phyloP scores from a whole-genome alignment of 805 yeast species.

The Saccharomyces eubayanus region DNA sequence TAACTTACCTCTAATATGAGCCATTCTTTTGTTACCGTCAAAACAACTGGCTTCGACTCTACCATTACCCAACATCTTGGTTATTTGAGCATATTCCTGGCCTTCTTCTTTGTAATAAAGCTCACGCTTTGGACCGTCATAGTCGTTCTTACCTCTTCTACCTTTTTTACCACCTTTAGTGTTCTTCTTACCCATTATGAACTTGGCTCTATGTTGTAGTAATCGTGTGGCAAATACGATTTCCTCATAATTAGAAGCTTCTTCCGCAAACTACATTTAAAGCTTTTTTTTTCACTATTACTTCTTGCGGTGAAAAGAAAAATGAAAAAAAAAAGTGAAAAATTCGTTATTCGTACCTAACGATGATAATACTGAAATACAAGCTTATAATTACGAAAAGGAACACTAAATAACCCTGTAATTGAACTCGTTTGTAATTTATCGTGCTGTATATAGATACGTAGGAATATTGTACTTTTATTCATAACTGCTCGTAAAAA shows the following conservation, averaged over 20 bases:
- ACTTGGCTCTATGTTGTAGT: background rate
- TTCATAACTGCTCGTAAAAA: background rate
- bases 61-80: slow-evolving; percentile 97
- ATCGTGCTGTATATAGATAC: background rate
- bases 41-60: slow-evolving; percentile 92
- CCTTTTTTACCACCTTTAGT: slow-evolving; percentile 78
- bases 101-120: slow-evolving; percentile 87
- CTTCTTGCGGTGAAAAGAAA: background rate
- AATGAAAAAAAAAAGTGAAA: slow-evolving; percentile 1
- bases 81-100: slow-evolving; percentile 97
- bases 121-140: slow-evolving; percentile 88
- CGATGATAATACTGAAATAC: slow-evolving; percentile 2
- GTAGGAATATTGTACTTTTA: background rate
- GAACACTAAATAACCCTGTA: background rate
- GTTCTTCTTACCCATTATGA: slow-evolving; percentile 32
- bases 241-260: background rate
- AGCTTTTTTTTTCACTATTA: background rate
- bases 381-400: background rate
- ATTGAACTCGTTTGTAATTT: background rate
- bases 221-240: background rate
- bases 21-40: slow-evolving; percentile 89
- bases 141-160: slow-evolving; percentile 96
- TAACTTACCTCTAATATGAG: slow-evolving; percentile 96
- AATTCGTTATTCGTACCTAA: background rate
- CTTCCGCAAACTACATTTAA: background rate